phyloP scores from a whole-genome alignment of 2,329 filamentous ascomycete species.

The Talaromyces sp. region DNA sequence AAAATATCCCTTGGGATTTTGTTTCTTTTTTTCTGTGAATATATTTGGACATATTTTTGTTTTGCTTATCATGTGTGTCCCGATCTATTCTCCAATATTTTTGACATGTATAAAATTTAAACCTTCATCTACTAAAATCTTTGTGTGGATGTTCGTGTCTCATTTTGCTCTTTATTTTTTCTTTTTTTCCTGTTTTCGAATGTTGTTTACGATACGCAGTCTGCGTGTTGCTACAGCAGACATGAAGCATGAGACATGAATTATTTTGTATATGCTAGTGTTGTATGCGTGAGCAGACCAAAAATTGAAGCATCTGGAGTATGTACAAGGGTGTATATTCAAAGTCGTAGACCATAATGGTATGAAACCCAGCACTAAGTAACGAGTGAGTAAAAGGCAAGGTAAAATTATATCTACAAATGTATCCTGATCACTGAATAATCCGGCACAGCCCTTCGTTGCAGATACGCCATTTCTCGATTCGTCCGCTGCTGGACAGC shows the following conservation, averaged over 20 bases:
- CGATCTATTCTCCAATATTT: background rate
- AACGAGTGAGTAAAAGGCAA: too few relatives aligned
- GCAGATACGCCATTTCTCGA: slow-evolving; percentile 70
- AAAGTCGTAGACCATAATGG: background rate
- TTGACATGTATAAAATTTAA: background rate
- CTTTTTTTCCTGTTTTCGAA: too few relatives aligned
- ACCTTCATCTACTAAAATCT: background rate
- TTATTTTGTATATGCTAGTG: background rate
- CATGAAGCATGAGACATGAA: background rate
- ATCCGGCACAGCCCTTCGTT: slow-evolving; percentile 71
- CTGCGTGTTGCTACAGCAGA: background rate
- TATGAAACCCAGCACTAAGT: too few relatives aligned
- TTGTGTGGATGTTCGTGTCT: too few relatives aligned
- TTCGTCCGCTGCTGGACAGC: slow-evolving; percentile 63
- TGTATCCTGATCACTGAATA: slow-evolving; percentile 77
- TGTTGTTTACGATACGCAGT: background rate
- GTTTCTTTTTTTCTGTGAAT: background rate
- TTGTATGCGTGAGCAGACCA: background rate
- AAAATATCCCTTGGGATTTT: background rate
- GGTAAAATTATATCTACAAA: too few relatives aligned
- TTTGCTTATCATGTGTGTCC: background rate
- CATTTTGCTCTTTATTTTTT: too few relatives aligned
- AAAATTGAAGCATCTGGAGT: background rate
- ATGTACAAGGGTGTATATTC: background rate
- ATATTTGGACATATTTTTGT: background rate